phyloP scores from a whole-genome alignment of 305 asterid species.

The Solanum chacoense region DNA sequence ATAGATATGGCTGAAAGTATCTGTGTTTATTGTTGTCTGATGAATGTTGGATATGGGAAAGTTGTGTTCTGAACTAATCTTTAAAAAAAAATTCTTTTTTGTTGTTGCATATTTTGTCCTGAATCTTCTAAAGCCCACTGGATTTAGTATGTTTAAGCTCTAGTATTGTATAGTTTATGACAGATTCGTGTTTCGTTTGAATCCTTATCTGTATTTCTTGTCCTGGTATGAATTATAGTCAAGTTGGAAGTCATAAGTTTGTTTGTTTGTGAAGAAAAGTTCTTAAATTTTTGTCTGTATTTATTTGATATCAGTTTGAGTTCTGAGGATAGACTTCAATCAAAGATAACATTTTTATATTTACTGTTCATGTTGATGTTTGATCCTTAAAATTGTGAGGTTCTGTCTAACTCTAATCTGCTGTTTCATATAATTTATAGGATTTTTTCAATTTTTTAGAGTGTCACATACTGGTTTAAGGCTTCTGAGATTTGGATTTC shows the following conservation, averaged over 20 bases:
- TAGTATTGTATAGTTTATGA: not conserved
- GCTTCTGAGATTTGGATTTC: not conserved
- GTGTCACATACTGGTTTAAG: not conserved
- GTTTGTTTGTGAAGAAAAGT: not conserved
- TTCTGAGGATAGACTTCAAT: not conserved
- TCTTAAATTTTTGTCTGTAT: not conserved
- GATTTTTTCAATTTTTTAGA: not conserved
- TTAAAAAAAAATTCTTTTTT: not conserved
- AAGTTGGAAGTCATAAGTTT: not conserved
- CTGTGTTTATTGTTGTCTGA: conserved; percentile 3
- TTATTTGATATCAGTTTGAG: not conserved
- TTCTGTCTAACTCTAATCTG: not conserved
- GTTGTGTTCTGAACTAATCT: not conserved
- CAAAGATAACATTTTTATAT: not conserved
- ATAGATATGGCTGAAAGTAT: not conserved
- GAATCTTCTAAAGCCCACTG: not conserved
- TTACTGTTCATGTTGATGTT: not conserved
- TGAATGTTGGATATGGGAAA: not conserved
- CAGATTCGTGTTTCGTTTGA: not conserved
- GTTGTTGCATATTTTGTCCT: not conserved
- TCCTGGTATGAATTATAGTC: not conserved
- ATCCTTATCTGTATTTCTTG: not conserved
- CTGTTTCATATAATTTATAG: not conserved
- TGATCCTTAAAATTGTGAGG: not conserved
- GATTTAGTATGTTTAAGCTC: not conserved